Evolutionary conservation across 139 green algal species (phyloP), one percentile per base, ranked within the genome.

Genomic region (Picochlorum sp.): DNA sequence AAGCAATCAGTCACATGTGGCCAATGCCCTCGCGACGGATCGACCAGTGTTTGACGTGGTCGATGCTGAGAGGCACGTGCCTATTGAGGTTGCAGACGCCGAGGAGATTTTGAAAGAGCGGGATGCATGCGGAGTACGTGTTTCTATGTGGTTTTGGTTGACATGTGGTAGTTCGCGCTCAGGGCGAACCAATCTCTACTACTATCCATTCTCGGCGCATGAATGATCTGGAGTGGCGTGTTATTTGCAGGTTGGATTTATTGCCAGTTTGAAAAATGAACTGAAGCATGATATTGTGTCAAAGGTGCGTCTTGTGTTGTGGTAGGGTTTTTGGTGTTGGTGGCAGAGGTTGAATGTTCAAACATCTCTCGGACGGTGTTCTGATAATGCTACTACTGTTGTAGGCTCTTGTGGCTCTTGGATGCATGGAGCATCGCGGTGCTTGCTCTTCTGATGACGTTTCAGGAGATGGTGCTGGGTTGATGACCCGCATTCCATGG

Each of bases 371-470:
- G 28, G 28, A 30, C 28, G 9, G 34, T 41, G 34, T 41, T 11
- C 34, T 41, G 34, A 41, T 41, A 41, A 9, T 14, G 34, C 7
- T 41, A 11, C 8, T 41, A 11, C 8, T 20, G 10, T 9, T 58
- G 31, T 76, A 97, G 89, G 91, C 92, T 0, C 74, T 98, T 18
- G 81, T 62, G 1, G 94, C 90, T 3, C 81, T 98, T 37, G 90
- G 89, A 2, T 99, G 94, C 81, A 99, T 99, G 94, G 94, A 99
- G 83, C 94, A 99, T 79, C 86, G 94, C 34, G 94, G 94, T 8
- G 94, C 90, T 6, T 99, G 92, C 77, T 94, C 86, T 18, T 91
- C 94, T 2, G 94, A 99, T 57, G 74, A 96, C 63, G 84, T 95
- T 65, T 98, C 92, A 3, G 94, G 94, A 24, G 94, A 99, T 73